Conservation (phyloP, 768 basidiomycete species). For the Boletus rubescentipes region DNA sequence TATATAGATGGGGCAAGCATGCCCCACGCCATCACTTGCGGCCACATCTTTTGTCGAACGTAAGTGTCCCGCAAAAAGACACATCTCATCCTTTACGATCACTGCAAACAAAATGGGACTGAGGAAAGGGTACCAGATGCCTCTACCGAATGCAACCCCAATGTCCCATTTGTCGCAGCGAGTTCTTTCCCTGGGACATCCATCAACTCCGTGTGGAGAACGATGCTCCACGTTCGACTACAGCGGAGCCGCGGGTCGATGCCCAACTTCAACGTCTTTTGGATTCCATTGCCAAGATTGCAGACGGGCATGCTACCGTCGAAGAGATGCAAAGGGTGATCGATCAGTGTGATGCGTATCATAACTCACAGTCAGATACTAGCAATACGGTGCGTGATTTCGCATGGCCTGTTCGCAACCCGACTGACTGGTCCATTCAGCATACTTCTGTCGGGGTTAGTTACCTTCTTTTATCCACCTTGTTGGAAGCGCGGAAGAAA, state of each 20-base stretch:
- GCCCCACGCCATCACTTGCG: slow-evolving; percentile 10
- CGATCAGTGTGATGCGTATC: background rate
- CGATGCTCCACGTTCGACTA: background rate
- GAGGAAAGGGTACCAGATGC: slow-evolving; percentile 2
- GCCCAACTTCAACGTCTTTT: background rate
- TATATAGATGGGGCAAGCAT: background rate
- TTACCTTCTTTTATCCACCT: background rate
- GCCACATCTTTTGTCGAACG: slow-evolving; percentile 16
- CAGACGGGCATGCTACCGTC: background rate
- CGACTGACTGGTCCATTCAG: background rate
- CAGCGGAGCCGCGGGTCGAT: background rate
- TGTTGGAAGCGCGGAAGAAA: slow-evolving; percentile 1
- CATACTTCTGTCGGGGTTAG: background rate
- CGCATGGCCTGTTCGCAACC: background rate
- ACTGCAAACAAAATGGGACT: background rate
- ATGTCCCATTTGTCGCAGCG: slow-evolving; percentile 13
- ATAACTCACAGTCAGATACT: background rate
- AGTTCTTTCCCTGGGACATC: background rate
- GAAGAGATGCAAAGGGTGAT: slow-evolving; percentile 11
- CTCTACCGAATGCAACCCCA: slow-evolving; percentile 3
- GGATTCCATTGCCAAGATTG: background rate
- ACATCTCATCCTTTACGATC: too few relatives aligned
- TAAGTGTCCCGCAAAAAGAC: background rate
- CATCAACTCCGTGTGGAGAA: slow-evolving; percentile 1
- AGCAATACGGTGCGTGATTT: background rate